These are phyloP conservation scores for Nakataea oryzae DNA, from an alignment of 2,329 filamentous ascomycete genomes.

Conservation along the genomic window DNA sequence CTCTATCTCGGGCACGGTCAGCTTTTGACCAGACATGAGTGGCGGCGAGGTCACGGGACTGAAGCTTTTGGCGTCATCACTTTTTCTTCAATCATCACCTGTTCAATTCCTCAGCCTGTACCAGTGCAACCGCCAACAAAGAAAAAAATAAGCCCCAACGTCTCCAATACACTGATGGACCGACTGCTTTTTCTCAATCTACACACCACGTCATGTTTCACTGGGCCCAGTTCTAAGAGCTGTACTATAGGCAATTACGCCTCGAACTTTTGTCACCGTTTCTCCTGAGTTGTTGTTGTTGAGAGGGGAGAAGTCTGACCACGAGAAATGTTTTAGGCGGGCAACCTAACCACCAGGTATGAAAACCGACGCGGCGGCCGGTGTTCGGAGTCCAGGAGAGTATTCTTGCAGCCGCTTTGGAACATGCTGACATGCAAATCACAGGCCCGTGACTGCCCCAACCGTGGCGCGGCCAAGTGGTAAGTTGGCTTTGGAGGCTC, in stretches of 20 bases:
- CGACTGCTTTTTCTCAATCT: background rate
- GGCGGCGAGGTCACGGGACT: background rate
- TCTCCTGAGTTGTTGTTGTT: conserved; percentile 7
- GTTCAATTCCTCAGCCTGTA: background rate
- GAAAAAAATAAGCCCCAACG: background rate
- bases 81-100: background rate
- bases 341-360: conserved; percentile 66
- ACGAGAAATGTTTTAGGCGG: conserved; percentile 43
- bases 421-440: conserved; percentile 15
- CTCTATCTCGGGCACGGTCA: background rate
- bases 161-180: background rate
- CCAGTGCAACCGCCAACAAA: background rate
- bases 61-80: background rate
- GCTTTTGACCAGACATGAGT: background rate
- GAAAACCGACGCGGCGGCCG: conserved; percentile 17
- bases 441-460: conserved; percentile 77
- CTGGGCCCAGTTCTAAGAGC: conserved; percentile 10
- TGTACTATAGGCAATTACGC: conserved; percentile 5
- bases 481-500: conserved; percentile 29
- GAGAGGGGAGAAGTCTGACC: conserved; percentile 19
- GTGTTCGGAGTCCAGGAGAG: conserved; percentile 5
- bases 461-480: conserved; percentile 75
- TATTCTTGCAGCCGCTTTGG: conserved; percentile 8
- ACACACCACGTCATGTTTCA: background rate
- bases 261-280: conserved; percentile 1